A percentile compares a stretch with the other conserved stretches of the same genome.
phyloP scores from a whole-genome alignment of 2,329 filamentous ascomycete genomes.

The Sarocladium brachiariae region DNA sequence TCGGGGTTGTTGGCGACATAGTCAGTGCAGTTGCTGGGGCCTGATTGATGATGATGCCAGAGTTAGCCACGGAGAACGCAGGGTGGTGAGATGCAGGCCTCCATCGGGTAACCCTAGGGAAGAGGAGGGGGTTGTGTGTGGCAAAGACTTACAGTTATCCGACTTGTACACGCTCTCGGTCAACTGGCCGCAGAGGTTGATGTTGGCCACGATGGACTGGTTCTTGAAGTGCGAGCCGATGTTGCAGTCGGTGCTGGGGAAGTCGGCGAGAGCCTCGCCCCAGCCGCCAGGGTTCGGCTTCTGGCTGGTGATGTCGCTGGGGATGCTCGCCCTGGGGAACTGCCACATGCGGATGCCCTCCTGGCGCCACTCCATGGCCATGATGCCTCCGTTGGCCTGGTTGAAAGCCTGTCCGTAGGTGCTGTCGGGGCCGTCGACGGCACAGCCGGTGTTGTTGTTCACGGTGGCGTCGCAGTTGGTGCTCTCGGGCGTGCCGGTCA shows the following conservation, averaged over 20 bases:
- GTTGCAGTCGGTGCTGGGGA: constrained; percentile 56
- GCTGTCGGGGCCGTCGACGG: constrained; percentile 34
- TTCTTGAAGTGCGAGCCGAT: constrained; percentile 55
- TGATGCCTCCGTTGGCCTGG: constrained; percentile 45
- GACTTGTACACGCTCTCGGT: constrained; percentile 39
- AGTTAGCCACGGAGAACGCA: background rate
- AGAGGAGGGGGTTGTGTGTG: too few relatives aligned
- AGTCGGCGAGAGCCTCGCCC: constrained; percentile 57
- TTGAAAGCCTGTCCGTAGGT: constrained; percentile 50
- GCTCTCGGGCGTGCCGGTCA: constrained; percentile 37
- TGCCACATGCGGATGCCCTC: constrained; percentile 59
- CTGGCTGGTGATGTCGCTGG: constrained; percentile 41
- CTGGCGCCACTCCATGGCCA: constrained; percentile 54
- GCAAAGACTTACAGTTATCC: constrained; percentile 34
- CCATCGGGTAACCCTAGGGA: too few relatives aligned
- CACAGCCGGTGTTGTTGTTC: constrained; percentile 51
- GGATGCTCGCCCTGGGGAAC: constrained; percentile 42
- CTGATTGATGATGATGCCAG: constrained; percentile 24
- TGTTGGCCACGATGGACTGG: constrained; percentile 60
- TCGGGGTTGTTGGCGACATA: constrained; percentile 50
- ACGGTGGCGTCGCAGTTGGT: constrained; percentile 44
- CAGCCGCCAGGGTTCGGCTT: constrained; percentile 55
- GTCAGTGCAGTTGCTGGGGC: constrained; percentile 48
- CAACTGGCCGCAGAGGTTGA: constrained; percentile 55
- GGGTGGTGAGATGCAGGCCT: too few relatives aligned